Percentiles rank a stretch among this genome's conserved stretches.
These are phyloP conservation scores for Boletus subparvulus DNA, from an alignment of 768 basidiomycete genomes.

Conservation along the genomic window DNA sequence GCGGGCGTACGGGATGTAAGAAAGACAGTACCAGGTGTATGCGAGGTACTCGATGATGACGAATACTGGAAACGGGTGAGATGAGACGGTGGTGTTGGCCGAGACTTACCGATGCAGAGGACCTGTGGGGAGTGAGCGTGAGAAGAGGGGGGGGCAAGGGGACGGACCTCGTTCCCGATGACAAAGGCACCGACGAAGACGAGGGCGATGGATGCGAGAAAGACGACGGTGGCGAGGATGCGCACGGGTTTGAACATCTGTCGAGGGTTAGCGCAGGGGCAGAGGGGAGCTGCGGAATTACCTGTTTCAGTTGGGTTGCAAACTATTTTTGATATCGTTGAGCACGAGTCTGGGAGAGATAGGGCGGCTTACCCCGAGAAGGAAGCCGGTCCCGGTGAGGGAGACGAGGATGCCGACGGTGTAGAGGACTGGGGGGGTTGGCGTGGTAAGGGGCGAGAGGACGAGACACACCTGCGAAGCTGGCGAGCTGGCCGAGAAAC, in stretches of 20 bases:
- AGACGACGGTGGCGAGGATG: slow-evolving; percentile 73
- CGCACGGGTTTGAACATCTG: slow-evolving; percentile 97
- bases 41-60: slow-evolving; percentile 91
- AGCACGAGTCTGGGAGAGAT: background rate
- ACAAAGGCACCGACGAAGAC: slow-evolving; percentile 89
- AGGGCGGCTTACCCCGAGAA: slow-evolving; percentile 68
- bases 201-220: slow-evolving; percentile 76
- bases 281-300: slow-evolving; percentile 31
- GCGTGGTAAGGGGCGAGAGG: background rate
- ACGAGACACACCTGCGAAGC: slow-evolving; percentile 68
- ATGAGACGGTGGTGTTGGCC: background rate
- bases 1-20: slow-evolving; percentile 91
- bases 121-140: slow-evolving; percentile 38
- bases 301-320: slow-evolving; percentile 76
- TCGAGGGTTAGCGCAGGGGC: background rate
- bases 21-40: slow-evolving; percentile 84
- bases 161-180: slow-evolving; percentile 59
- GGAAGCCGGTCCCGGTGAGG: slow-evolving; percentile 85
- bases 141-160: background rate
- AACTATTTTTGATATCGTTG: slow-evolving; percentile 48
- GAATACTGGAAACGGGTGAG: slow-evolving; percentile 54
- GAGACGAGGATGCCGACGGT: slow-evolving; percentile 78
- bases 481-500: slow-evolving; percentile 62
- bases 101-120: slow-evolving; percentile 58
- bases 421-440: slow-evolving; percentile 62